Evolutionary conservation across 768 basidiomycete genomes (phyloP).

Genomic region (Udeniomyces megalosporus): DNA sequence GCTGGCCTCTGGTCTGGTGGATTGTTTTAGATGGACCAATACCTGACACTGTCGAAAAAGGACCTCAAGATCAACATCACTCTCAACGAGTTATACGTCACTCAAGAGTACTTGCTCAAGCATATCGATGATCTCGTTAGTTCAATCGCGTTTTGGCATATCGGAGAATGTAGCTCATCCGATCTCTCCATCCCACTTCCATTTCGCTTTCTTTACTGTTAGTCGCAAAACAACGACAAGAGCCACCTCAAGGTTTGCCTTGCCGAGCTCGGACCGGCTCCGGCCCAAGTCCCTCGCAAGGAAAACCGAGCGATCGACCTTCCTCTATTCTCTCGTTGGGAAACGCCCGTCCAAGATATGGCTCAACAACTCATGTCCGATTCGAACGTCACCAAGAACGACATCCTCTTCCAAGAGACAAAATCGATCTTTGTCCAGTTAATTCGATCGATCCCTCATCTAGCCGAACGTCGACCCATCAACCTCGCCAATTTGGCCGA

Average conservation of each 20-base stretch:
- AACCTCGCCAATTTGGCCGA: conserved; percentile 80
- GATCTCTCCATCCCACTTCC: conserved; percentile 47
- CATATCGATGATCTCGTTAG: conserved; percentile 86
- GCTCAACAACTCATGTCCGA: conserved; percentile 77
- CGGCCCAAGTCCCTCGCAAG: conserved; percentile 89
- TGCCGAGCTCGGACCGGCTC: conserved; percentile 87
- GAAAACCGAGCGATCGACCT: conserved; percentile 91
- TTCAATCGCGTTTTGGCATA: conserved; percentile 6
- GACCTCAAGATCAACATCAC: conserved; percentile 97
- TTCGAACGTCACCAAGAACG: conserved; percentile 87
- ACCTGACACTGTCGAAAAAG: conserved; percentile 99
- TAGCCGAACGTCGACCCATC: conserved; percentile 71
- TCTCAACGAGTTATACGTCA: conserved; percentile 96
- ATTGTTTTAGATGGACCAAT: conserved; percentile 78
- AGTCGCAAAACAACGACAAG: conserved; percentile 51
- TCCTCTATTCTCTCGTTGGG: conserved; percentile 90
- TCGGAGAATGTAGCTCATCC: too few species aligned
- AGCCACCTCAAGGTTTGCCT: conserved; percentile 91
- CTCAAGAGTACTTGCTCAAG: conserved; percentile 83
- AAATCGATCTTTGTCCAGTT: conserved; percentile 98
- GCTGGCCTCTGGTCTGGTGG: neutral
- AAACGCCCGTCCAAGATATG: conserved; percentile 95
- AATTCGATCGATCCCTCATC: conserved; percentile 78
- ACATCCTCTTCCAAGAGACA: conserved; percentile 99
- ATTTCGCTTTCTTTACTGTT: neutral